phyloP scores from a whole-genome alignment of 1,284 basidiomycete genomes.

The Cystobasidium pallidum region DNA sequence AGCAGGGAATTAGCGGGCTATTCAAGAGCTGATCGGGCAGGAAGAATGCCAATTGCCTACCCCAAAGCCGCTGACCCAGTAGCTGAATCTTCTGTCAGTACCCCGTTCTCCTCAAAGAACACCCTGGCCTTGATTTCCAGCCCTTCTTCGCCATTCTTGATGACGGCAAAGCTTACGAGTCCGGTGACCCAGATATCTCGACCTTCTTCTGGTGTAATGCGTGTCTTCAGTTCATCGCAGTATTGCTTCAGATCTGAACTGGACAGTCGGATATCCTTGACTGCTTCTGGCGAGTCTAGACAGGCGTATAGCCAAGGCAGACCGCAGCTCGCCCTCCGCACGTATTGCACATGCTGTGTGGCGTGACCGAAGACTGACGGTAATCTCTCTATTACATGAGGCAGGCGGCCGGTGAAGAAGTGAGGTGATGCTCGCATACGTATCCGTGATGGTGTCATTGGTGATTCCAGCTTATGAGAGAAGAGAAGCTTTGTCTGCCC shows the following conservation, averaged over 20 bases:
- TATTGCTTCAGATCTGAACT: not conserved
- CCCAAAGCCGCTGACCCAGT: constrained; percentile 42
- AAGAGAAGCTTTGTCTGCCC: constrained; percentile 32
- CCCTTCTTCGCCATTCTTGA: constrained; percentile 6
- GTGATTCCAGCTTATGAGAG: not conserved
- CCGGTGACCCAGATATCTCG: not conserved
- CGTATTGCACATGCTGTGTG: constrained; percentile 2
- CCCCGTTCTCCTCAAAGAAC: constrained; percentile 25
- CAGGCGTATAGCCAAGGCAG: constrained; percentile 26
- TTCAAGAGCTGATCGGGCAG: not conserved
- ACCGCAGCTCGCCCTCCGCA: constrained; percentile 30
- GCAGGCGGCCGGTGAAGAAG: constrained; percentile 4
- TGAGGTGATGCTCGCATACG: constrained; percentile 25
- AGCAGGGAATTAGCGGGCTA: not conserved
- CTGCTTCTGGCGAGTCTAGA: constrained; percentile 15
- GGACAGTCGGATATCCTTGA: constrained; percentile 2
- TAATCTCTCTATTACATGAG: not conserved
- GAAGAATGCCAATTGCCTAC: not conserved
- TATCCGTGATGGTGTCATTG: constrained; percentile 16
- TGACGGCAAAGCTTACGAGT: constrained; percentile 23
- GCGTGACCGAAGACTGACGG: constrained; percentile 6
- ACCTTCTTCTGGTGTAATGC: not conserved
- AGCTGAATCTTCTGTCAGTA: constrained; percentile 31
- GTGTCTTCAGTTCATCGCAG: not conserved
- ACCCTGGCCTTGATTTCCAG: constrained; percentile 27